Base-by-base conservation (phyloP, 805 yeast genomes). In the Cyberlindnera euphorbiiphila region DNA sequence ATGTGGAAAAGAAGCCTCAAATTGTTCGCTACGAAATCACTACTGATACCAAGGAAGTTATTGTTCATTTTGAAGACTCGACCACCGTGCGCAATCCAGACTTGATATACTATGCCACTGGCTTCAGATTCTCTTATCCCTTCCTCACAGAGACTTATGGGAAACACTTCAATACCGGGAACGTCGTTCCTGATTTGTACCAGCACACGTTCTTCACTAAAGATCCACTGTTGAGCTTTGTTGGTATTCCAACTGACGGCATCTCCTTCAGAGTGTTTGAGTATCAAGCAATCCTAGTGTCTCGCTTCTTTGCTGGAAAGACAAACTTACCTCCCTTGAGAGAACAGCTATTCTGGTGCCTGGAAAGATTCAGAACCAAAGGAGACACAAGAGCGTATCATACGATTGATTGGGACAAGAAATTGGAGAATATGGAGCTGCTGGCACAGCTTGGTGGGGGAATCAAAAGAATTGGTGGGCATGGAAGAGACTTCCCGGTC, bases 91-190 rank as follows among this genome's bases (percentile, higher is more conserved):
- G 42, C 3, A 63, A 61, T 20, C 68, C 81, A 22, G 86, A 81
- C 46, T 47, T 51, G 25, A 64, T 84, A 13, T 57, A 83, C n/a
- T 80, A 76, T 53, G 81, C 84, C 32, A 83, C 91, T 0, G 93
- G 93, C 1, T 83, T 80, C 58, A 62, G 71, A 20, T 76, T 72
- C 51, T 68, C 72, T 30, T 65, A 69, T 41, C 88, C 89, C 9
- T 80, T 71, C 48, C 58, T 83, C 5, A 35, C 29, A 29, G 49
- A 41, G 5, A 32, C 47, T 17, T 46, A 44, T 21, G 43, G 43
- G 3, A 51, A 60, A 12, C 42, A 51, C 7, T 42, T 63, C 27
- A 45, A 57, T 2, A 51, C 57, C 15, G 60, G 61, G 16, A 32
- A 55, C 31, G 36, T 43, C 7, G 46, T 61, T 15, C 61, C 59